Evolutionary conservation across 2,329 filamentous ascomycete genomes (phyloP), one percentile per base, ranked within the genome.

Genomic region (Colletotrichum lupini): DNA sequence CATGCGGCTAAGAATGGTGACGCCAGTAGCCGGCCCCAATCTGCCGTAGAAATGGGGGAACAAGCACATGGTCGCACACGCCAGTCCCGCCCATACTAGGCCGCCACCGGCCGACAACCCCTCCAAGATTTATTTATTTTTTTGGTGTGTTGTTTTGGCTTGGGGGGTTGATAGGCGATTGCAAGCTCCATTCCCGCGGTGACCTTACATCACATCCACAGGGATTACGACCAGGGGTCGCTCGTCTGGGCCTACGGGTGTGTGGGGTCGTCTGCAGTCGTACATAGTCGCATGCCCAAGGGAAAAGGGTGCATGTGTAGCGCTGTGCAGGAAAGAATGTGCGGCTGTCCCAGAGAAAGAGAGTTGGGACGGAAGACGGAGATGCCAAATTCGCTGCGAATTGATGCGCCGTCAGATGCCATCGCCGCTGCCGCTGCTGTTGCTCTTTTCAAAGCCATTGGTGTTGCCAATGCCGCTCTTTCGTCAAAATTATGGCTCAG

Each of bases 181-280:
- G 68, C 68, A 68, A 63, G 68, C 72, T 63, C 72, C 68, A 72
- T 72, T 74, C 62, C 68, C 60, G 69, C 70, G 14, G 73, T 56
- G 58, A 73, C 71, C 70, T 75, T 75, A 75, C 73, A 74, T 75
- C 73, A 75, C 73, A 55, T 52, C 62, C 62, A 68, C 72, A 68
- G 72, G 68, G 72, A 63, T 67, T 61, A n/a, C 52, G 68, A 68
- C 72, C 57, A 67, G 68, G 42, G 72, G 37, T 22, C 37, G 28
- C 62, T 56, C 46, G 30, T 65, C 60, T 49, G 52, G 71, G 57
- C 67, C 67, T 71, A 67, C 67, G 67, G 71, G 71, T 69, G 55
- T 70, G 71, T 73, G 71, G 71, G 71, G 71, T 71, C 67, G 42
- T 35, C 55, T 42, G 71, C 67, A 60, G 71, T 56, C 56, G 53